phyloP scores from a whole-genome alignment of 768 basidiomycete species.

The Megacollybia marginata region DNA sequence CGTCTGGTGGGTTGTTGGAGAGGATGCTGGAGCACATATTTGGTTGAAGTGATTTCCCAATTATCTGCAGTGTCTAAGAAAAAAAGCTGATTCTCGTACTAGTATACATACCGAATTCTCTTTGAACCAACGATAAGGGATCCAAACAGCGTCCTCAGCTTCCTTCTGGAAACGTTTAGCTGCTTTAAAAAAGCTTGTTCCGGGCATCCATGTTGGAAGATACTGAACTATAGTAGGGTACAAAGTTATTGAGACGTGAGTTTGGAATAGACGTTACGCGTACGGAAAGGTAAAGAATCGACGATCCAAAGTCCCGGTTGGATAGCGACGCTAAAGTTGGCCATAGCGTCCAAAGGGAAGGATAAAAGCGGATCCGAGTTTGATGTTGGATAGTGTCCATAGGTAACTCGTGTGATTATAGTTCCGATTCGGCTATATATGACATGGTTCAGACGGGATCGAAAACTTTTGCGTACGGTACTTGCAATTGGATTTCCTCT shows the following conservation, averaged over 20 bases:
- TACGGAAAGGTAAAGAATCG: constrained; percentile 14
- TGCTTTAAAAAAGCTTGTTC: background rate
- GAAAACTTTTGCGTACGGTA: no score
- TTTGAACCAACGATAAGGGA: background rate
- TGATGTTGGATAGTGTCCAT: background rate
- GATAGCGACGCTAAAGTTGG: background rate
- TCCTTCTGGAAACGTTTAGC: background rate
- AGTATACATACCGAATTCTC: background rate
- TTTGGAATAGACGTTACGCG: no score
- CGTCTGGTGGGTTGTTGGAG: background rate
- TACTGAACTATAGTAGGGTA: background rate
- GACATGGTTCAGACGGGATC: background rate
- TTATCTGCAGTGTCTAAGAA: no score
- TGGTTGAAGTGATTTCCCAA: background rate
- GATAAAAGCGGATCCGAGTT: background rate
- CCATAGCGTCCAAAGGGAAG: background rate
- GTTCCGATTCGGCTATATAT: background rate
- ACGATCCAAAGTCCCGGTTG: constrained; percentile 13
- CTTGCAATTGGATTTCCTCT: background rate
- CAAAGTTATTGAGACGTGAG: no score
- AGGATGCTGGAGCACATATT: background rate
- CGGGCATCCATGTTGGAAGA: background rate
- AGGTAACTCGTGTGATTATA: background rate
- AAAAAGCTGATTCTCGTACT: no score
- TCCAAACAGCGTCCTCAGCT: background rate